phyloP scores from a whole-genome alignment of 495 filamentous ascomycete genomes.

The Tuber aestivum region DNA sequence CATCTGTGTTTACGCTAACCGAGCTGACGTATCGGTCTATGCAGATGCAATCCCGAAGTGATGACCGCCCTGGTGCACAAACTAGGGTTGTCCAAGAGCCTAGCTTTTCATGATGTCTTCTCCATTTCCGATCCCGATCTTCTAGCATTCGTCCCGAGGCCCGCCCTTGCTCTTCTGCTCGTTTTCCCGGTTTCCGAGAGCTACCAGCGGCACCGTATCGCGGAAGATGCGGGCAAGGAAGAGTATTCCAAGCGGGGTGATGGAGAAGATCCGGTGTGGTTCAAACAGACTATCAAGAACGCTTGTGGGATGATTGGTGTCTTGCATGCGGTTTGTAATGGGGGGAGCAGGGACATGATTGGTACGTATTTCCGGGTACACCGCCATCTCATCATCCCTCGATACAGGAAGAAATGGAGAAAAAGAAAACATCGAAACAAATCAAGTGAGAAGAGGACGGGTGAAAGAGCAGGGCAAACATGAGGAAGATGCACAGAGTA shows the following conservation, averaged over 20 bases:
- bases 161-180: slow-evolving; percentile 72
- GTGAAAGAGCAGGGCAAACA: slow-evolving; percentile 3
- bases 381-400: slow-evolving; percentile 1
- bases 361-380: slow-evolving; percentile 39
- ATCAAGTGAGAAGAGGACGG: not conserved
- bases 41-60: slow-evolving; percentile 63
- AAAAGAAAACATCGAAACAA: slow-evolving; percentile 11
- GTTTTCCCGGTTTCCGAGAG: slow-evolving; percentile 71
- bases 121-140: slow-evolving; percentile 72
- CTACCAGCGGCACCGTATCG: slow-evolving; percentile 60
- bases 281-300: slow-evolving; percentile 82
- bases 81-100: slow-evolving; percentile 61
- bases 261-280: slow-evolving; percentile 68
- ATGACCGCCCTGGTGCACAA: slow-evolving; percentile 69
- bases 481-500: not conserved
- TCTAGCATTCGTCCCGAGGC: slow-evolving; percentile 74
- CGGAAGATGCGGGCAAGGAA: slow-evolving; percentile 56
- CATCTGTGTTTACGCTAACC: not conserved
- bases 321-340: slow-evolving; percentile 67
- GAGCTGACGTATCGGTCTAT: slow-evolving; percentile 28
- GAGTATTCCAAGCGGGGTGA: slow-evolving; percentile 47
- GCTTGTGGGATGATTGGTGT: slow-evolving; percentile 82
- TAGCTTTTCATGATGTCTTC: slow-evolving; percentile 78
- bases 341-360: slow-evolving; percentile 49
- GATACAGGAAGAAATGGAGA: not conserved